Evolutionary conservation across 305 asterid species (phyloP).

Genomic region (Fraxinus ornus): DNA sequence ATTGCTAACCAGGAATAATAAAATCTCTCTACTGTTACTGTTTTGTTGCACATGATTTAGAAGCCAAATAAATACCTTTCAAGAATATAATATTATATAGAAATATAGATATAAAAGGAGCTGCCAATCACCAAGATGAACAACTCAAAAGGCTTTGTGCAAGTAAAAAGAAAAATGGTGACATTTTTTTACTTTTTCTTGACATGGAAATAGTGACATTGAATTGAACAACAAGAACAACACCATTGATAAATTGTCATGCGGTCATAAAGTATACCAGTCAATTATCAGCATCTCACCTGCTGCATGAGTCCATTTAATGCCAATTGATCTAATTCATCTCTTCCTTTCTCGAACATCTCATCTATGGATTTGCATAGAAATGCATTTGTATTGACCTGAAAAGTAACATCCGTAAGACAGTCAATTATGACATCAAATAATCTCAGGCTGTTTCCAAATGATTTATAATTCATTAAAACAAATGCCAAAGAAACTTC

Average conservation of each 20-base stretch:
- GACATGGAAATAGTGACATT: not conserved
- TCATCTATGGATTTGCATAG: slow-evolving; percentile 86
- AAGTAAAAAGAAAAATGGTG: not conserved
- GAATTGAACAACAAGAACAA: slow-evolving; percentile 1
- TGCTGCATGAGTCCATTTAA: slow-evolving; percentile 61
- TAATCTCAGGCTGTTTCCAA: not conserved
- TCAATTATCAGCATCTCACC: slow-evolving; percentile 43
- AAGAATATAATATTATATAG: not conserved
- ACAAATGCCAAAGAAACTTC: not conserved
- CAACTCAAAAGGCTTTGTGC: not conserved
- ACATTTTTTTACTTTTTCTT: not conserved
- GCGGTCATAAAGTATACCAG: not conserved
- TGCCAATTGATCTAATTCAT: slow-evolving; percentile 49
- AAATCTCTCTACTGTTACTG: not conserved
- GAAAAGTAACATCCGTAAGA: slow-evolving; percentile 32
- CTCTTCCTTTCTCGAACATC: slow-evolving; percentile 69
- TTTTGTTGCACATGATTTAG: not conserved
- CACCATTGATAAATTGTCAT: slow-evolving; percentile 13
- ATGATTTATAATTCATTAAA: not conserved
- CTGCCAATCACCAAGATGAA: not conserved
- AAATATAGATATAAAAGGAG: not conserved
- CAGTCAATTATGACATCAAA: slow-evolving; percentile 19
- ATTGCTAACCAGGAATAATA: not conserved
- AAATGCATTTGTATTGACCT: slow-evolving; percentile 82
- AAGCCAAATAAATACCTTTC: not conserved